Percentiles rank a stretch among this genome's conserved stretches.
Conservation (phyloP, 1,284 basidiomycete genomes). For the Volvariella surrecta region DNA sequence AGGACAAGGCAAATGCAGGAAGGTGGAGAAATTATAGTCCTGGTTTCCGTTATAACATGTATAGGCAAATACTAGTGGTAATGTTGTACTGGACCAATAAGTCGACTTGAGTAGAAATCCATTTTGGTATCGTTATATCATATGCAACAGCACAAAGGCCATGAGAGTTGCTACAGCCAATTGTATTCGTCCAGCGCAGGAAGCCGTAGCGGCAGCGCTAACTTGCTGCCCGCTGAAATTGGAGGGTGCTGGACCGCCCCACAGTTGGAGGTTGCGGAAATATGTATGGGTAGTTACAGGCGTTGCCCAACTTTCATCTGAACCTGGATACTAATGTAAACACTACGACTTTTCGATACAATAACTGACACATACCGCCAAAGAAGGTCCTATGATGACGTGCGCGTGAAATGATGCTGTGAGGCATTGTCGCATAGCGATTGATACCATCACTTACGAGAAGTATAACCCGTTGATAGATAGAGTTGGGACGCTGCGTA, state of each 20-base stretch:
- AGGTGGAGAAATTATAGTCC: no score
- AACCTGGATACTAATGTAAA: conserved; percentile 28
- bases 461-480: conserved; percentile 56
- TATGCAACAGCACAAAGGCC: not conserved
- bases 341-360: conserved; percentile 1
- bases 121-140: no score
- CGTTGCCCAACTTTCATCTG: conserved; percentile 58
- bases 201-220: conserved; percentile 10
- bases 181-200: not conserved
- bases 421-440: not conserved
- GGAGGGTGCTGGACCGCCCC: conserved; percentile 37
- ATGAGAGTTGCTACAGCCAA: conserved; percentile 11
- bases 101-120: no score
- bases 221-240: conserved; percentile 33
- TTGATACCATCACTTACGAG: conserved; percentile 35
- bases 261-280: conserved; percentile 59
- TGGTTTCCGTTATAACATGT: no score
- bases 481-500: conserved; percentile 36
- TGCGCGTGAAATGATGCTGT: conserved; percentile 4
- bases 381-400: conserved; percentile 52
- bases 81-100: no score
- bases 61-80: no score
- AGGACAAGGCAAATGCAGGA: no score
- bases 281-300: conserved; percentile 54
- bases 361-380: conserved; percentile 46